Evolutionary conservation across 805 yeast species (phyloP).

Genomic region (Yamadazyma tumulicola): DNA sequence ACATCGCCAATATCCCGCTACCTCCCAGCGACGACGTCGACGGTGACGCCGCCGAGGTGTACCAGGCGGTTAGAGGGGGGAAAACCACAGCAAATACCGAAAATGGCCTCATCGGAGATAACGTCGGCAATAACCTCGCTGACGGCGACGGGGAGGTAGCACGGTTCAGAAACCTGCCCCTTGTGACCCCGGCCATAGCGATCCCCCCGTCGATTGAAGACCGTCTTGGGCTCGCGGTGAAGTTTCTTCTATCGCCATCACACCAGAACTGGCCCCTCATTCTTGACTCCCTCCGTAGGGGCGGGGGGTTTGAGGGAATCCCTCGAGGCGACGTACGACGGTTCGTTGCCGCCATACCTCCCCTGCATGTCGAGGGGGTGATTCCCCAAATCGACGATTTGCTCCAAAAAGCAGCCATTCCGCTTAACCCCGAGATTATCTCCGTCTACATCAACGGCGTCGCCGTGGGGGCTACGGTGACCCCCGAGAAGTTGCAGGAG

Average conservation of each 20-base stretch:
- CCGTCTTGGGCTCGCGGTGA: constrained; percentile 37
- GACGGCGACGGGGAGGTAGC: background rate
- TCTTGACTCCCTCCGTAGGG: constrained; percentile 30
- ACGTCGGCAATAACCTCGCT: background rate
- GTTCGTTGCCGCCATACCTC: constrained; percentile 42
- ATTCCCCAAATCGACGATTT: constrained; percentile 37
- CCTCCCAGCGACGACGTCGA: constrained; percentile 12
- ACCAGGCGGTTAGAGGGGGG: too few relatives aligned
- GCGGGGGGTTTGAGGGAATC: constrained; percentile 35
- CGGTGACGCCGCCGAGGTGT: constrained; percentile 10
- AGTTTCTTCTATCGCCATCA: constrained; percentile 34
- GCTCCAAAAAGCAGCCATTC: constrained; percentile 30
- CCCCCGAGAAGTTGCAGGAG: constrained; percentile 16
- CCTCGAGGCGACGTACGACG: constrained; percentile 28
- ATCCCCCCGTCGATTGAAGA: constrained; percentile 37
- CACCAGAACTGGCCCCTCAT: constrained; percentile 49
- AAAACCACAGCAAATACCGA: too few relatives aligned
- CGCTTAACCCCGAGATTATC: constrained; percentile 27
- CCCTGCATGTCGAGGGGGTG: constrained; percentile 25
- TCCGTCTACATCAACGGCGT: constrained; percentile 37
- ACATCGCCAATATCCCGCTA: constrained; percentile 13
- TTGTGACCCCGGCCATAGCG: constrained; percentile 18
- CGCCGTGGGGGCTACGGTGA: constrained; percentile 19
- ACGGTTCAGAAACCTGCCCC: background rate
- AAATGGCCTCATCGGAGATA: too few relatives aligned